Base-by-base conservation (phyloP, 139 green algal genomes). In the Haematococcus lacustris region DNA sequence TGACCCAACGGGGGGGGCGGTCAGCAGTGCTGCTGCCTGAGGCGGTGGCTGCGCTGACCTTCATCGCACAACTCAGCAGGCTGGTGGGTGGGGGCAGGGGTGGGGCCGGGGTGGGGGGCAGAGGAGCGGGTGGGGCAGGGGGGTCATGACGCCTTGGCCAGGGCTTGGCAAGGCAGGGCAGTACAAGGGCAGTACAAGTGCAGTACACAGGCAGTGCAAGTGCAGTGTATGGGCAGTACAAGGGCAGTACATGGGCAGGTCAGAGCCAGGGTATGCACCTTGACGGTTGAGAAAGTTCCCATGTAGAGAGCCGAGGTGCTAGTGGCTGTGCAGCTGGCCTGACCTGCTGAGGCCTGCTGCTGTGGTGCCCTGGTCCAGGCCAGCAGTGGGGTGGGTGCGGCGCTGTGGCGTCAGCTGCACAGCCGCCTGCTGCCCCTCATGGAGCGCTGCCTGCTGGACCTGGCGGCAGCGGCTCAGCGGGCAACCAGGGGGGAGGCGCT, bases 391-490 rank as follows among this genome's bases (percentile, higher is more conserved):
- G 60, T 2, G 51, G 17, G 1, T 51, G 57, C 33, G 71, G 66
- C 2, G 39, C 68, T 84, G 41, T 80, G 79, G 74, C 59, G 69
- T 28, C 39, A 71, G 47, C 68, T 84, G 60, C 68, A 79, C 57
- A 33, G 37, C 6, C 66, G 81, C 50, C 39, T 84, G 61, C 61
- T 84, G 63, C 79, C 75, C 0, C 51, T 76, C 3, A 61, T 84
- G 68, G 79, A 84, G 67, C 71, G 74, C 2, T 78, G 71, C 43
- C 53, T 74, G 4, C 40, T 38, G 40, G 74, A 79, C 74, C 50
- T 71, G 62, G 63, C 70, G 35, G 35, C 53, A 26, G 53, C 13
- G n/a, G n/a, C n/a, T n/a, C n/a, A n/a, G n/a, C n/a, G n/a, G 32
- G 53, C 53, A n/a, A 26, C 13, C 17, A 32, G 23, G 26, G 64